These are phyloP conservation scores for Fusarium napiforme DNA, from an alignment of 2,329 filamentous ascomycete genomes.

Conservation along the genomic window DNA sequence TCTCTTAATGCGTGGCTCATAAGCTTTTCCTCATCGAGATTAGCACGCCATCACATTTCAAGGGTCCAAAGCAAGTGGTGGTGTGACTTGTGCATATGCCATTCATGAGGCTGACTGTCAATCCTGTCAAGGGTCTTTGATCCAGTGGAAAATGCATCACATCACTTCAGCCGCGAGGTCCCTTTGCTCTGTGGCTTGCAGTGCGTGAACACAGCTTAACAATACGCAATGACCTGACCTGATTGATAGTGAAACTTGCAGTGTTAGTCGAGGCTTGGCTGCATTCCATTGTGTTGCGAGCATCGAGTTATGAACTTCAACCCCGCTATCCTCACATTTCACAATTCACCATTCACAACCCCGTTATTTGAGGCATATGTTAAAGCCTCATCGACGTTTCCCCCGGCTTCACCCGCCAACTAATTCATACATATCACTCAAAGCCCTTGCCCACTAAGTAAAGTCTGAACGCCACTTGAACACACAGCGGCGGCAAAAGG, in stretches of 20 bases:
- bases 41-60: slow-evolving; percentile 34
- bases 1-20: slow-evolving; percentile 38
- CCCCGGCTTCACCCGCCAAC: slow-evolving; percentile 9
- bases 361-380: slow-evolving; percentile 15
- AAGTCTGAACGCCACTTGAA: slow-evolving; percentile 6
- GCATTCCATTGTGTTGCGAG: neutral
- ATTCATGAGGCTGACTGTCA: slow-evolving; percentile 39
- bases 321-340: slow-evolving; percentile 1
- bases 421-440: slow-evolving; percentile 1
- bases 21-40: slow-evolving; percentile 36
- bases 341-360: neutral
- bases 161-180: neutral
- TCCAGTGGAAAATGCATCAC: slow-evolving; percentile 11
- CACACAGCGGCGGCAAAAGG: neutral
- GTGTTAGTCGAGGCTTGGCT: neutral
- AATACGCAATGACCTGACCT: neutral
- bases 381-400: slow-evolving; percentile 2
- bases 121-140: slow-evolving; percentile 20
- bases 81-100: slow-evolving; percentile 43
- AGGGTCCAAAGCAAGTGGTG: slow-evolving; percentile 39
- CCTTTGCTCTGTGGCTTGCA: neutral
- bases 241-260: neutral
- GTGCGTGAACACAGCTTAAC: neutral
- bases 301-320: neutral
- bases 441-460: slow-evolving; percentile 11